Conservation (phyloP, 192 early-diverging fungal species). For the Coemansia sp. region DNA sequence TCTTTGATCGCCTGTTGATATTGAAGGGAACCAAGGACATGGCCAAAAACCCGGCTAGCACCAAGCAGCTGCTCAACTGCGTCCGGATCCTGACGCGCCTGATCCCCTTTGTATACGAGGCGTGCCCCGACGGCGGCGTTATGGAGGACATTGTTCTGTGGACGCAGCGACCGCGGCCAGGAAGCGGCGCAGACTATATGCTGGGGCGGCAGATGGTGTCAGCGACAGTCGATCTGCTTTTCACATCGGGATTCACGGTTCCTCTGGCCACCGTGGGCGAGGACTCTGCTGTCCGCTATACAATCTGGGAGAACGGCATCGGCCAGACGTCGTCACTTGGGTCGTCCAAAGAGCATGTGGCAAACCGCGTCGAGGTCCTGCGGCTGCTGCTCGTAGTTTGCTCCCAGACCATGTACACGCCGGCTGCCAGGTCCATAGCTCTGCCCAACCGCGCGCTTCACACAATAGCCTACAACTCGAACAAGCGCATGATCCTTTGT, state of each 20-base stretch:
- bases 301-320: conserved; percentile 77
- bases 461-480: conserved; percentile 39
- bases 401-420: conserved; percentile 77
- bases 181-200: conserved; percentile 39
- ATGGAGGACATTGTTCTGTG: conserved; percentile 48
- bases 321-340: conserved; percentile 68
- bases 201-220: conserved; percentile 58
- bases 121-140: conserved; percentile 19
- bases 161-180: conserved; percentile 41
- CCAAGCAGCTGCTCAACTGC: conserved; percentile 73
- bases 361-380: conserved; percentile 73
- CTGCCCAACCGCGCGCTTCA: conserved; percentile 38
- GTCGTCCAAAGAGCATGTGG: conserved; percentile 64
- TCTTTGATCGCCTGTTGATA: conserved; percentile 57
- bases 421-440: conserved; percentile 32
- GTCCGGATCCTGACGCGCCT: conserved; percentile 78
- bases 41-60: conserved; percentile 51
- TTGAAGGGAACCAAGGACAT: conserved; percentile 56
- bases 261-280: conserved; percentile 54
- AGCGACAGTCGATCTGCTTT: conserved; percentile 57
- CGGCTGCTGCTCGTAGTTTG: conserved; percentile 75
- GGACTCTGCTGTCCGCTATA: conserved; percentile 57
- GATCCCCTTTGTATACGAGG: conserved; percentile 82
- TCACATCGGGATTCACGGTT: conserved; percentile 68
- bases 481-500: conserved; percentile 66